Conservation (phyloP, 768 basidiomycete genomes). For the Agaricus bisporus region DNA sequence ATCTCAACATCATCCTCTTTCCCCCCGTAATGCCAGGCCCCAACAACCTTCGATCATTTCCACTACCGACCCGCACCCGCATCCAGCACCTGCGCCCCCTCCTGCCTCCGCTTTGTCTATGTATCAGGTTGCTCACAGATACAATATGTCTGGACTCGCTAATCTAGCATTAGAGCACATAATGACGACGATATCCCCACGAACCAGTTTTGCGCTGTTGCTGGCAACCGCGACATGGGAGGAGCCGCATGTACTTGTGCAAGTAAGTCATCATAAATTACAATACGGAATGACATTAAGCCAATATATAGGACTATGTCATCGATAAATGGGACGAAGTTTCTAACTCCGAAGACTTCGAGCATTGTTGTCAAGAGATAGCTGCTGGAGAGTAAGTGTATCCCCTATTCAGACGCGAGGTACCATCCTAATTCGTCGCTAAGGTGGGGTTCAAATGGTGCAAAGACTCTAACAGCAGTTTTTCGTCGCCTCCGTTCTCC, state of each 20-base stretch:
- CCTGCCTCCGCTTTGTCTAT: constrained; percentile 71
- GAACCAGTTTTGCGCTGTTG: constrained; percentile 60
- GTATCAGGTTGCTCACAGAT: constrained; percentile 75
- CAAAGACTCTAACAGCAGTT: constrained; percentile 59
- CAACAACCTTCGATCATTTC: constrained; percentile 25
- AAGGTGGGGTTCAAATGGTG: constrained; percentile 70
- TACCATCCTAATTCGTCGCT: constrained; percentile 5
- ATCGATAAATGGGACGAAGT: constrained; percentile 76
- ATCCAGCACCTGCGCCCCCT: constrained; percentile 55
- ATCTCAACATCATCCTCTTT: constrained; percentile 39
- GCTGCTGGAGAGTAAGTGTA: constrained; percentile 64
- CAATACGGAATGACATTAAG: background rate
- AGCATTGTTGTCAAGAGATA: constrained; percentile 64
- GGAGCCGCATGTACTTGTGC: constrained; percentile 52
- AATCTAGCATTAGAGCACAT: constrained; percentile 67
- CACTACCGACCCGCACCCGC: constrained; percentile 60
- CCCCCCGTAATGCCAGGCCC: constrained; percentile 38
- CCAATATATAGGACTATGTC: constrained; percentile 52
- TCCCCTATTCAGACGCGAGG: background rate
- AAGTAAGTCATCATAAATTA: constrained; percentile 33
- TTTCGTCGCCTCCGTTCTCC: constrained; percentile 66
- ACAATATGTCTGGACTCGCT: constrained; percentile 61
- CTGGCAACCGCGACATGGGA: constrained; percentile 67
- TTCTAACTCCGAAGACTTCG: constrained; percentile 56
- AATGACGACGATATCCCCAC: constrained; percentile 60